A percentile compares a stretch with the other conserved stretches of the same genome.
Evolutionary conservation across 306 rosid genomes (phyloP).

Genomic region (Medicago ruthenica): DNA sequence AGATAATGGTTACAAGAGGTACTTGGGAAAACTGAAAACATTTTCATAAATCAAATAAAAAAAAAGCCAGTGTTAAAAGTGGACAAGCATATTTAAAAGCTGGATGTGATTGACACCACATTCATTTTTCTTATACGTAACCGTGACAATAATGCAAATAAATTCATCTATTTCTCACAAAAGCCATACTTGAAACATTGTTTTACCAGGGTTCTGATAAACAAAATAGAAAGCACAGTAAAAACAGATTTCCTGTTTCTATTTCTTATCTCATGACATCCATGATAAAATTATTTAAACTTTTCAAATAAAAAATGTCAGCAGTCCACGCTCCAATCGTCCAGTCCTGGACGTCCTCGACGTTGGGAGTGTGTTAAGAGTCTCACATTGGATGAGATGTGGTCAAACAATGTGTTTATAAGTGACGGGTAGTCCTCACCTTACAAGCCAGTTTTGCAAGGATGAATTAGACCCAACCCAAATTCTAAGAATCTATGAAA

Average conservation of each 20-base stretch:
- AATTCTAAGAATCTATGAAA: not conserved
- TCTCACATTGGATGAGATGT: not conserved
- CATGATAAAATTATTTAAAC: not conserved
- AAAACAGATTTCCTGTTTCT: constrained; percentile 3
- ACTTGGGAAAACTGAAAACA: constrained; percentile 24
- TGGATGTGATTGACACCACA: constrained; percentile 5
- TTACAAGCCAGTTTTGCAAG: not conserved
- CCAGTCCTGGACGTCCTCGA: not conserved
- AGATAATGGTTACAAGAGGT: constrained; percentile 30
- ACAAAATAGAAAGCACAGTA: constrained; percentile 26
- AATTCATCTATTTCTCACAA: constrained; percentile 1
- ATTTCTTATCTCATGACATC: constrained; percentile 8
- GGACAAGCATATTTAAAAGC: constrained; percentile 3
- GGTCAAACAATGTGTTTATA: not conserved
- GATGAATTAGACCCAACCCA: not conserved
- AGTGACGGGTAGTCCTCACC: not conserved
- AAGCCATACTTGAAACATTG: constrained; percentile 25
- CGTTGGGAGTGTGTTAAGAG: too few relatives aligned
- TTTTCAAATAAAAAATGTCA: not conserved
- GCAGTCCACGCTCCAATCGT: not conserved
- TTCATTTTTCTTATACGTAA: constrained; percentile 22
- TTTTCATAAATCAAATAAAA: constrained; percentile 11
- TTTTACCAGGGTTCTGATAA: not conserved
- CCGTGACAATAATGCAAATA: not conserved
- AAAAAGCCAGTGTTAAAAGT: constrained; percentile 23